Conservation (phyloP, 768 basidiomycete genomes). For the Auricularia cornea region DNA sequence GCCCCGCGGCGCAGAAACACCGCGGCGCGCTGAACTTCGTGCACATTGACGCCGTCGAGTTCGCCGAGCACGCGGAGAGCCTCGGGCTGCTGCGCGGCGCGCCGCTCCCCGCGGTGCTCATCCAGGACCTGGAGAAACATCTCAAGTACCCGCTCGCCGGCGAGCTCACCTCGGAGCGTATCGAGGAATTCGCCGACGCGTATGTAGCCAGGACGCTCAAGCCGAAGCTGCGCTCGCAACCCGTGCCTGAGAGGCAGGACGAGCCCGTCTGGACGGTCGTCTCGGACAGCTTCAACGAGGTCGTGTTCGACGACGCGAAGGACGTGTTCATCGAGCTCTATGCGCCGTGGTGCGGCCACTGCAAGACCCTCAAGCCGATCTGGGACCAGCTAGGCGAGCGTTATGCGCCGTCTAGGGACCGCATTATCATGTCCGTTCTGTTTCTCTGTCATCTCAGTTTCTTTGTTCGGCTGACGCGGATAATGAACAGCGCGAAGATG, state of each 20-base stretch:
- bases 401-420: conserved; percentile 66
- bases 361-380: conserved; percentile 81
- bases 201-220: conserved; percentile 66
- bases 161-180: conserved; percentile 46
- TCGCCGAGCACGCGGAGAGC: conserved; percentile 90
- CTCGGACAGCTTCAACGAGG: conserved; percentile 73
- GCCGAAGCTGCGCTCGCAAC: conserved; percentile 84
- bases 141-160: conserved; percentile 86
- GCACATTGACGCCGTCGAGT: conserved; percentile 94
- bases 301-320: conserved; percentile 68
- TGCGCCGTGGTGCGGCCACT: conserved; percentile 89
- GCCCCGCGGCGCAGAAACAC: conserved; percentile 69
- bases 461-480: too few relatives aligned
- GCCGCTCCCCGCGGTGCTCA: conserved; percentile 92
- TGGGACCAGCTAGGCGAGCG: conserved; percentile 84
- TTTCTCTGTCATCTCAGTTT: conserved; percentile 39
- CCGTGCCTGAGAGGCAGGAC: conserved; percentile 75
- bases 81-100: conserved; percentile 77
- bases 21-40: conserved; percentile 93
- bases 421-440: conserved; percentile 76
- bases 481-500: conserved; percentile 94
- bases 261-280: conserved; percentile 79
- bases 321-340: conserved; percentile 82
- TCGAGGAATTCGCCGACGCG: conserved; percentile 51
- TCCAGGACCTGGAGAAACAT: conserved; percentile 77